Percentiles rank a stretch among this genome's conserved stretches.
These are phyloP conservation scores for Erythrophleum fordii DNA, from an alignment of 306 rosid genomes.

Conservation along the genomic window DNA sequence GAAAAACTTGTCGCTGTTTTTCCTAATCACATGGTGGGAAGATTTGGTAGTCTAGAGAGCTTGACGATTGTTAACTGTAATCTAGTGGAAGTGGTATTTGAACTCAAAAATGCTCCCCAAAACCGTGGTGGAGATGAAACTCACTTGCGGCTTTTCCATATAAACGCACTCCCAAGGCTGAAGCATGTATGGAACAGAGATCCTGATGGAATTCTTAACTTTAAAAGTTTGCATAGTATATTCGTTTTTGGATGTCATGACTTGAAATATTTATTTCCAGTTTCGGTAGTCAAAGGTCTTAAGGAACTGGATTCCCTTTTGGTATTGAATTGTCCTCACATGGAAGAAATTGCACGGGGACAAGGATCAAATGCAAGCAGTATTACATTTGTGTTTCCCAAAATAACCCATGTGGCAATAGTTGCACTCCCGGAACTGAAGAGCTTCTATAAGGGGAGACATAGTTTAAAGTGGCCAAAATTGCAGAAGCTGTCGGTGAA, in stretches of 20 bases:
- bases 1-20: not conserved
- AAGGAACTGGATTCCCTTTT: not conserved
- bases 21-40: not conserved
- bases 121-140: not conserved
- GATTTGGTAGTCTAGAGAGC: not conserved
- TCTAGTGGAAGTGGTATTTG: not conserved
- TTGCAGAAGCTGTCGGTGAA: not conserved
- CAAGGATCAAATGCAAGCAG: not conserved
- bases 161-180: not conserved
- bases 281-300: slow-evolving; percentile 1
- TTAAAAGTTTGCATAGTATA: not conserved
- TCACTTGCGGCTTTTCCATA: not conserved
- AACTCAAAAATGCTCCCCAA: not conserved
- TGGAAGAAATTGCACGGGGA: slow-evolving; percentile 17
- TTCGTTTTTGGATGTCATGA: not conserved
- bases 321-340: not conserved
- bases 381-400: not conserved
- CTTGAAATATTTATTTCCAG: slow-evolving; percentile 31
- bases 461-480: not conserved
- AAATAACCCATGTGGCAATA: not conserved
- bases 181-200: slow-evolving; percentile 35
- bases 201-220: not conserved
- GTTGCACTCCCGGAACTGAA: not conserved
- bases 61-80: not conserved
- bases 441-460: not conserved